Conservation (phyloP, 1,284 basidiomycete genomes). For the Blastosporella zonata region DNA sequence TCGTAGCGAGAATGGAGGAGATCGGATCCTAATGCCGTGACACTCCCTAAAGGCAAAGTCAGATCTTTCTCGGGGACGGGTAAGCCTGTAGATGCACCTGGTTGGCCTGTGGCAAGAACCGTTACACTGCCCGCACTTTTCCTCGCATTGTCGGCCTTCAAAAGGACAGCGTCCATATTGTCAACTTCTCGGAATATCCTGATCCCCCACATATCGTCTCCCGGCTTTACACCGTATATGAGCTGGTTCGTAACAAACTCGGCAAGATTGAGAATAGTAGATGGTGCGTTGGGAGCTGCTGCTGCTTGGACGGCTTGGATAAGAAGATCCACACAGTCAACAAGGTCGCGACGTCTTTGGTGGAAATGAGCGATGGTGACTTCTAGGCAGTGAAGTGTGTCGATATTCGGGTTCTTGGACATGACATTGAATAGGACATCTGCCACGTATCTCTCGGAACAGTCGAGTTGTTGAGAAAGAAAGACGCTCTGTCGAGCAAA, state of each 20-base stretch:
- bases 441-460: constrained; percentile 75
- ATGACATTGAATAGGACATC: constrained; percentile 65
- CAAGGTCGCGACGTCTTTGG: constrained; percentile 59
- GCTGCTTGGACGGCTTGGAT: constrained; percentile 41
- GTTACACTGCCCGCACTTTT: constrained; percentile 66
- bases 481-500: constrained; percentile 75
- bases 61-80: not conserved
- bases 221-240: constrained; percentile 33
- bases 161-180: constrained; percentile 47
- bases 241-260: constrained; percentile 55
- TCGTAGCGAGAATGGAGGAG: constrained; percentile 64
- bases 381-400: constrained; percentile 56
- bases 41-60: constrained; percentile 30
- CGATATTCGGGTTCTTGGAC: constrained; percentile 60
- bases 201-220: constrained; percentile 43
- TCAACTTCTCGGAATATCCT: constrained; percentile 67
- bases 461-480: constrained; percentile 71
- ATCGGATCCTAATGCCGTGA: constrained; percentile 56
- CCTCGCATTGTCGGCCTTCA: constrained; percentile 51
- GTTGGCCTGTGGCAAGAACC: constrained; percentile 45
- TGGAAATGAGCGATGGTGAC: constrained; percentile 66
- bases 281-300: constrained; percentile 36
- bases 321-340: constrained; percentile 57
- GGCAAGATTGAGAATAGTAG: constrained; percentile 47
- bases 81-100: constrained; percentile 35